These are phyloP conservation scores for Psilocybe subaeruginosa DNA, from an alignment of 768 basidiomycete species.

Conservation along the genomic window DNA sequence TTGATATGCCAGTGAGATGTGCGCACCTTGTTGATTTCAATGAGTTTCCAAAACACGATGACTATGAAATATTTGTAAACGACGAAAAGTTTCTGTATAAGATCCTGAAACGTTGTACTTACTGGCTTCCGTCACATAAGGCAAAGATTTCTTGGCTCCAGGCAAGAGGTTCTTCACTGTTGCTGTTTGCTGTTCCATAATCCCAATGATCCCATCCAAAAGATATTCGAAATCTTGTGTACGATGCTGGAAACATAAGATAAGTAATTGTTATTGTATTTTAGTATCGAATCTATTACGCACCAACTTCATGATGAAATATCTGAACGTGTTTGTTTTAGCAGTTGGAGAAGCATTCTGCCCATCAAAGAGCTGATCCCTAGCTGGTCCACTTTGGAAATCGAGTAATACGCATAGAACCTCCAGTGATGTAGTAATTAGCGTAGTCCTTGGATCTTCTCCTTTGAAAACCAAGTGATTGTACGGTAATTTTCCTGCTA, in stretches of 20 bases:
- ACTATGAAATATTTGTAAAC: constrained; percentile 41
- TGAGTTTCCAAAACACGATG: constrained; percentile 86
- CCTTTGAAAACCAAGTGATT: constrained; percentile 90
- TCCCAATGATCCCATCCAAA: constrained; percentile 66
- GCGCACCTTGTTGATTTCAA: constrained; percentile 88
- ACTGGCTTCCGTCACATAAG: constrained; percentile 85
- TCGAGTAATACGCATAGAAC: constrained; percentile 76
- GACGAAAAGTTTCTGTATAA: constrained; percentile 8
- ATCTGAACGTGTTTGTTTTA: constrained; percentile 87
- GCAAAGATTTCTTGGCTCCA: constrained; percentile 81
- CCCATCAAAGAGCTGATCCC: constrained; percentile 53
- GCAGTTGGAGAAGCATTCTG: constrained; percentile 53
- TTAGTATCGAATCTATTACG: constrained; percentile 21
- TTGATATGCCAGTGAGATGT: not conserved
- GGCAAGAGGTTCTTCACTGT: constrained; percentile 77
- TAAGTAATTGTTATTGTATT: constrained; percentile 13
- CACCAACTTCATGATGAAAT: constrained; percentile 90
- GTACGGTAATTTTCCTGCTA: constrained; percentile 83
- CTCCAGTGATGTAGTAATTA: constrained; percentile 79
- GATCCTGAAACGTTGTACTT: constrained; percentile 30
- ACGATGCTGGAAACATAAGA: constrained; percentile 66
- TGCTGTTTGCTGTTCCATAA: constrained; percentile 77
- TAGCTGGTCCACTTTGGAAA: constrained; percentile 78
- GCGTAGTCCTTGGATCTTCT: constrained; percentile 75
- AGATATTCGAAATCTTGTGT: constrained; percentile 88